Conservation (phyloP, 176 grass and related monocot genomes). For the Panicum miliaceum region DNA sequence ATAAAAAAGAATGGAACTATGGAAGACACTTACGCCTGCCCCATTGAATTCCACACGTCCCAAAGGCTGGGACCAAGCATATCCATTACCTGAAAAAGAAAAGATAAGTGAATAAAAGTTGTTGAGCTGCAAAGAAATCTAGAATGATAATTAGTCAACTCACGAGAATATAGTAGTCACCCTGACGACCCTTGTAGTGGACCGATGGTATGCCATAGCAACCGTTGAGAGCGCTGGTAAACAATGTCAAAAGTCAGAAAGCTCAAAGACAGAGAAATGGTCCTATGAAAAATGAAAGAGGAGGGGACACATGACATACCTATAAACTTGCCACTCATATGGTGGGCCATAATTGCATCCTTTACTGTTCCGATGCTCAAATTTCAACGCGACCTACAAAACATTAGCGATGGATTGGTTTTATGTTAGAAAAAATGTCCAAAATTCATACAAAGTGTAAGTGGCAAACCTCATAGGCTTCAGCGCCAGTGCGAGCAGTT, state of each 20-base stretch:
- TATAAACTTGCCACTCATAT: conserved; percentile 98
- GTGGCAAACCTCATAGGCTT: conserved; percentile 85
- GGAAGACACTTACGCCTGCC: conserved; percentile 68
- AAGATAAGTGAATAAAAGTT: conserved; percentile 14
- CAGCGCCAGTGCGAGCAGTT: conserved; percentile 63
- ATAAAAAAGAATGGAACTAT: conserved; percentile 35
- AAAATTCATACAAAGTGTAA: conserved; percentile 25
- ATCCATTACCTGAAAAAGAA: conserved; percentile 83
- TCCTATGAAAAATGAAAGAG: conserved; percentile 21
- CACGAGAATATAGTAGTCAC: conserved; percentile 86
- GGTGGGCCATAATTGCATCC: conserved; percentile 92
- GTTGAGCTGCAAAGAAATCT: conserved; percentile 30
- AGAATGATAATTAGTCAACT: conserved; percentile 49
- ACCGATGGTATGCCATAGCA: conserved; percentile 86
- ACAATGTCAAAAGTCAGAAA: conserved; percentile 44
- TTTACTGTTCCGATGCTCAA: conserved; percentile 92
- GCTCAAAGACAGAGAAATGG: conserved; percentile 22
- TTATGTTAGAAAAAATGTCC: conserved; percentile 18
- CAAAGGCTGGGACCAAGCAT: conserved; percentile 98
- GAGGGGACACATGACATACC: conserved; percentile 51
- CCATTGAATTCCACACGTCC: conserved; percentile 94
- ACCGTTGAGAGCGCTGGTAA: conserved; percentile 72
- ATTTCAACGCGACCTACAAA: conserved; percentile 82
- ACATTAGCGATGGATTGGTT: conserved; percentile 14
- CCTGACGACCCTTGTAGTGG: conserved; percentile 89